Base-by-base conservation (phyloP, 2,329 filamentous ascomycete genomes). In the Sporothrix inflata region DNA sequence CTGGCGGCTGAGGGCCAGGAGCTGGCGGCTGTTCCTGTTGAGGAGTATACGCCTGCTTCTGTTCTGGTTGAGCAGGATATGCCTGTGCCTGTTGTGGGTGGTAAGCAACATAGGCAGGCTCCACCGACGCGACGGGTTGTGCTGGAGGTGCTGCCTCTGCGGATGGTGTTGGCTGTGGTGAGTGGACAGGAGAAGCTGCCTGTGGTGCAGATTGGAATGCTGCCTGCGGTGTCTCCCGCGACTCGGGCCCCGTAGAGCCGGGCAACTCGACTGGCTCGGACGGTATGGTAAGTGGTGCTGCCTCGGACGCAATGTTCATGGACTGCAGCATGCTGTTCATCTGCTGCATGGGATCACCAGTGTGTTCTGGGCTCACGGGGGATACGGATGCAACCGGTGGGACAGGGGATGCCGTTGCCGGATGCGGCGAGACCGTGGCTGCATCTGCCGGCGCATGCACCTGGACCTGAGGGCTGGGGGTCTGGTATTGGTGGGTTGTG, bases 271-370 rank as follows among this genome's bases (percentile, higher is more conserved):
- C 42, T 0, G 63, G 38, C 5, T 16, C 60, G 0, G 60, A 5
- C 4, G 60, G 21, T 4, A 42, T 14, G 11, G 60, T 12, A 9
- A 21, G 38, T n/a, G 21, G 3, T 21, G 38, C 12, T 21, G 14
- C 11, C 16, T n/a, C 47, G 7, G 42, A 47, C 42, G 47, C 47
- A 40, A 70, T 70, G 11, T 61, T 42, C 57, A 70, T 63, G 5
- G 19, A 40, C 57, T 70, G 30, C n/a, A 70, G 42, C 69, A 70
- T 65, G 30, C 6, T 8, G 12, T 70, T 45, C 30, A 70, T 45
- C 42, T 63, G 55, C 19, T 63, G 55, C 40, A 70, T 21, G 5
- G n/a, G 27, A 3, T 70, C 69, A 4, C 16, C 42, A 5, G 24
- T 38, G 3, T 30, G 21, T 3, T 47, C n/a, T 16, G 67, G 40